Base-by-base conservation (phyloP, 1,139 yeast species). In the Saccharomyces hybrid region DNA sequence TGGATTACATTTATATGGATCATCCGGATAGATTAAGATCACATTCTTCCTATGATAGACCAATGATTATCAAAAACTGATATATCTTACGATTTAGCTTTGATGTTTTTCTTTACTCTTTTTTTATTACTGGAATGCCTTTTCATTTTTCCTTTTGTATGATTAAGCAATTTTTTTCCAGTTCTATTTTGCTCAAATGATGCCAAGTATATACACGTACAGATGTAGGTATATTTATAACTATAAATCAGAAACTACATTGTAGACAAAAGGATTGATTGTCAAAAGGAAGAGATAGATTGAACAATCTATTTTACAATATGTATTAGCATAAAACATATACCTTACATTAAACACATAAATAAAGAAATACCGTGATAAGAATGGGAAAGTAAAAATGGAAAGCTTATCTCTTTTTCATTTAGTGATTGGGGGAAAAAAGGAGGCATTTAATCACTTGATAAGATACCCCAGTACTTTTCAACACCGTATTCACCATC, bases 1-100 rank as follows among this genome's bases (percentile, higher is more conserved):
- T 75, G 42, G 81, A 78, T 57, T 76, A 76, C 32, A 73, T 93
- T 55, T 95, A 91, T 24, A 75, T 93, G 67, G 96, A 93, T 66
- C 96, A 88, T 67, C 88, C 93, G 7, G 96, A 89, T 69, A 80
- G 95, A 58, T 63, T 73, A 12, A 68, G 73, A 52, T 71, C 74
- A 31, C 70, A 69, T 48, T 66, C 67, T 31, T 61, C 66, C 2
- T 67, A 63, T 47, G 71, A 69, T 56, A 68, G 71, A 58, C 72
- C 72, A 28, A 70, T 69, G 71, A 64, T 67, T 6, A 70, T 70
- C 47, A 70, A 67, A 54, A 64, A 61, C 52, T 67, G 54, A 50
- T 27, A 46, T 12, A 8, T 7, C 16, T 27, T 14, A 38, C 26
- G 12, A 12, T 12, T 38, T 9, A 19, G 24, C 24, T 38, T 19